These are phyloP conservation scores for Saccharomyces hybrid DNA, from an alignment of 1,139 yeast genomes.

Conservation along the genomic window DNA sequence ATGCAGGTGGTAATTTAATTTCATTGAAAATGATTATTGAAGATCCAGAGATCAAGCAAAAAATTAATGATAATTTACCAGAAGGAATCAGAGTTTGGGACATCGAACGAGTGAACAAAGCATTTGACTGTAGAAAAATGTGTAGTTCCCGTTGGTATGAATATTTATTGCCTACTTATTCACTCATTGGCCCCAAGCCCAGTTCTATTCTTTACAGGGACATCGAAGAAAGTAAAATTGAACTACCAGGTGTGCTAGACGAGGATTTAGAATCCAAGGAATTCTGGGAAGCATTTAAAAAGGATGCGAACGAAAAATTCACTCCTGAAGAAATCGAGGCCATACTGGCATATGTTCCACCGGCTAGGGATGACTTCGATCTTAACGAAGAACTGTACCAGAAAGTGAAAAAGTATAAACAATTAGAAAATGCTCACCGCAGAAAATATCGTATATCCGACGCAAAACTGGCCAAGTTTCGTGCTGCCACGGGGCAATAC, in stretches of 20 bases:
- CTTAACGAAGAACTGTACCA: slow-evolving; percentile 32
- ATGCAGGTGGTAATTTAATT: slow-evolving; percentile 94
- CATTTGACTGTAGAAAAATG: slow-evolving; percentile 91
- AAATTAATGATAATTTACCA: slow-evolving; percentile 70
- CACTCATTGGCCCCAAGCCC: slow-evolving; percentile 87
- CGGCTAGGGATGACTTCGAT: slow-evolving; percentile 33
- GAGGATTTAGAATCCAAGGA: slow-evolving; percentile 58
- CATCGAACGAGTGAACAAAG: slow-evolving; percentile 76
- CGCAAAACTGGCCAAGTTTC: slow-evolving; percentile 53
- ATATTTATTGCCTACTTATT: slow-evolving; percentile 83
- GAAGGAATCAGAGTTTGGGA: slow-evolving; percentile 92
- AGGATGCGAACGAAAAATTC: slow-evolving; percentile 40
- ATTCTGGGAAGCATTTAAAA: slow-evolving; percentile 61
- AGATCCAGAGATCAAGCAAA: slow-evolving; percentile 64
- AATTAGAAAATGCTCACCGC: slow-evolving; percentile 60
- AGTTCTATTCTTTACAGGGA: slow-evolving; percentile 53
- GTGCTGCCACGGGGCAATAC: slow-evolving; percentile 63
- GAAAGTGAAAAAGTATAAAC: slow-evolving; percentile 51
- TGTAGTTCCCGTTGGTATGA: slow-evolving; percentile 93
- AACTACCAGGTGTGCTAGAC: slow-evolving; percentile 53
- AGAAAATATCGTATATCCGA: slow-evolving; percentile 59
- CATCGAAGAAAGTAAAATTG: slow-evolving; percentile 45
- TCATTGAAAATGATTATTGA: slow-evolving; percentile 84
- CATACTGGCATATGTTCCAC: slow-evolving; percentile 32
- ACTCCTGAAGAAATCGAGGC: slow-evolving; percentile 42